phyloP scores from a whole-genome alignment of 2,329 filamentous ascomycete genomes.

The Bipolaris sorokiniana region DNA sequence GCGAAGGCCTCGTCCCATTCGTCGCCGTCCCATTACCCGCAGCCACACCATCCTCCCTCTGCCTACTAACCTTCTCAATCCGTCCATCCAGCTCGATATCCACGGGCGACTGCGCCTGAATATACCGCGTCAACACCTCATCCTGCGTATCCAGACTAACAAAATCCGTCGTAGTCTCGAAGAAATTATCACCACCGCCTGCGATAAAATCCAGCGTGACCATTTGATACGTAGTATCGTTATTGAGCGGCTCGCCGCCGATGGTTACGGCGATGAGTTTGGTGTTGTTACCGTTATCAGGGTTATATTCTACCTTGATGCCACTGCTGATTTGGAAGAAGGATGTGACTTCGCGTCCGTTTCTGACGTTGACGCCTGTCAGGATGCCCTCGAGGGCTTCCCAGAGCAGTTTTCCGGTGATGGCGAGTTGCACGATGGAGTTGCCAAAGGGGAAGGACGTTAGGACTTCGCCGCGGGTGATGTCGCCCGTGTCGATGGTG shows the following conservation, averaged over 20 bases:
- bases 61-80: slow-evolving; percentile 46
- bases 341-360: slow-evolving; percentile 60
- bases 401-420: slow-evolving; percentile 62
- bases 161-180: slow-evolving; percentile 52
- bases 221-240: slow-evolving; percentile 59
- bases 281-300: slow-evolving; percentile 55
- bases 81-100: slow-evolving; percentile 58
- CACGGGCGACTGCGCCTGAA: slow-evolving; percentile 58
- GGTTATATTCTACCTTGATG: slow-evolving; percentile 65
- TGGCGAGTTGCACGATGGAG: slow-evolving; percentile 64
- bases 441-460: slow-evolving; percentile 72
- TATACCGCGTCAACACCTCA: slow-evolving; percentile 60
- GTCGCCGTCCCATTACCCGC: slow-evolving; percentile 25
- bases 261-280: slow-evolving; percentile 62
- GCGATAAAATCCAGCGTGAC: slow-evolving; percentile 69
- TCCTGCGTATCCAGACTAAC: slow-evolving; percentile 61
- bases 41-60: slow-evolving; percentile 19
- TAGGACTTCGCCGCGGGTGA: slow-evolving; percentile 68
- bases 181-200: slow-evolving; percentile 66
- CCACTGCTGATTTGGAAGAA: slow-evolving; percentile 66
- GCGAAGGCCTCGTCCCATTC: slow-evolving; percentile 25
- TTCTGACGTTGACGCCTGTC: slow-evolving; percentile 61
- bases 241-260: slow-evolving; percentile 56
- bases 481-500: slow-evolving; percentile 65
- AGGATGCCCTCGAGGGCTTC: slow-evolving; percentile 66